A percentile compares a stretch with the other conserved stretches of the same genome.
phyloP scores from a whole-genome alignment of 352 stramenopile genomes.

The Pythium dissotocum region DNA sequence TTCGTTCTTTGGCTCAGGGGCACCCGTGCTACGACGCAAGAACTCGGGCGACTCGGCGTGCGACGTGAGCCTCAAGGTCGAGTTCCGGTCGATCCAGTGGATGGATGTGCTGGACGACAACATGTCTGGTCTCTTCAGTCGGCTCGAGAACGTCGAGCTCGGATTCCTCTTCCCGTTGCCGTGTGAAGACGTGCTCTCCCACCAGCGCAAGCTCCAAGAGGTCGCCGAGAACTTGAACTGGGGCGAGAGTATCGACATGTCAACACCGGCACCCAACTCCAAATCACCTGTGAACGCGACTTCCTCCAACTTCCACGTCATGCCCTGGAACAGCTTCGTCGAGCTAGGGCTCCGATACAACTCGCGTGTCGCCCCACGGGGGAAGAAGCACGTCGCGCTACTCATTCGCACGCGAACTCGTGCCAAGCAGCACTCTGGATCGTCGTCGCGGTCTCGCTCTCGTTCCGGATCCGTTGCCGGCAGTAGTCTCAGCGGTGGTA shows the following conservation, averaged over 20 bases:
- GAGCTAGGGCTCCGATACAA: slow-evolving; percentile 65
- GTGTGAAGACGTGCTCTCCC: slow-evolving; percentile 78
- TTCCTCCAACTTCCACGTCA: slow-evolving; percentile 70
- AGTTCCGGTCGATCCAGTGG: slow-evolving; percentile 75
- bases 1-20: slow-evolving; percentile 10
- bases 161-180: slow-evolving; percentile 78
- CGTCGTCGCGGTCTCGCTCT: slow-evolving; percentile 22
- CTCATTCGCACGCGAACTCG: slow-evolving; percentile 33
- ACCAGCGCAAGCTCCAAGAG: slow-evolving; percentile 79
- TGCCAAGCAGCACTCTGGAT: slow-evolving; percentile 27
- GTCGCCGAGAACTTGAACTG: slow-evolving; percentile 75
- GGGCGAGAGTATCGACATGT: slow-evolving; percentile 31
- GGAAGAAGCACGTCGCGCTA: slow-evolving; percentile 68
- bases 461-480: slow-evolving; percentile 9
- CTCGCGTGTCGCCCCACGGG: slow-evolving; percentile 44
- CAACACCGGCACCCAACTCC: slow-evolving; percentile 25
- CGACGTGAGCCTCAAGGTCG: slow-evolving; percentile 61
- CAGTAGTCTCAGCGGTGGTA: background rate
- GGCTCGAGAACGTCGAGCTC: slow-evolving; percentile 67
- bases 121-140: slow-evolving; percentile 50
- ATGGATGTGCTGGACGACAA: slow-evolving; percentile 51
- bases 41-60: slow-evolving; percentile 52
- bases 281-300: slow-evolving; percentile 34
- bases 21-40: slow-evolving; percentile 53
- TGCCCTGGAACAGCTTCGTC: slow-evolving; percentile 76